Percentiles rank a stretch among this genome's conserved stretches.
These are phyloP conservation scores for Diaporthe ilicicola DNA, from an alignment of 2,329 filamentous ascomycete species.

Conservation along the genomic window DNA sequence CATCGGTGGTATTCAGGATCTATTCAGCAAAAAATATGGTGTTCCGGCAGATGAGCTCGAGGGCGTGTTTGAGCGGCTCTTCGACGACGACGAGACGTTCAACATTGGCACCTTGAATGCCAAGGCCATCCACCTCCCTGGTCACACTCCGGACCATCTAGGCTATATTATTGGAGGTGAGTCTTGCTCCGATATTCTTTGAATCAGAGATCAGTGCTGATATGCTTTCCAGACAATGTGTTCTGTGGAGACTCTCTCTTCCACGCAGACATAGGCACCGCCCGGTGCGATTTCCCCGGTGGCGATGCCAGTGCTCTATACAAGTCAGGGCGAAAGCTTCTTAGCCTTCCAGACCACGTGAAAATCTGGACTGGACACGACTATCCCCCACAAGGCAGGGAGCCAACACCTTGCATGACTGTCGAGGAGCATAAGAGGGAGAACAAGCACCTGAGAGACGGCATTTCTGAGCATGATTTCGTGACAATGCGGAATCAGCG, in stretches of 20 bases:
- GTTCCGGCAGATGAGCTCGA: constrained; percentile 53
- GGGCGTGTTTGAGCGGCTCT: constrained; percentile 60
- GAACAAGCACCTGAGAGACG: constrained; percentile 59
- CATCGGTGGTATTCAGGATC: constrained; percentile 59
- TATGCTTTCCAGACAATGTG: constrained; percentile 46
- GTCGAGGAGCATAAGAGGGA: constrained; percentile 54
- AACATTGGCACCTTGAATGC: constrained; percentile 55
- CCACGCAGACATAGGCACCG: constrained; percentile 59
- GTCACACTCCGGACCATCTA: constrained; percentile 68
- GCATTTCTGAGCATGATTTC: constrained; percentile 53
- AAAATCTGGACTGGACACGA: constrained; percentile 65
- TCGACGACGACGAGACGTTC: constrained; percentile 63
- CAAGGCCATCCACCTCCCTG: constrained; percentile 63
- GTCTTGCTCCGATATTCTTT: background rate
- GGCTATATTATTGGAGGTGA: constrained; percentile 63
- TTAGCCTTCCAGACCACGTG: constrained; percentile 51
- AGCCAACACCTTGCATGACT: constrained; percentile 51
- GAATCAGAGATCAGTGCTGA: background rate
- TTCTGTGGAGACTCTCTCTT: constrained; percentile 65
- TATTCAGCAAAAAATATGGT: constrained; percentile 59
- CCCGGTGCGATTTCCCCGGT: constrained; percentile 64
- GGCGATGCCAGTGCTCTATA: constrained; percentile 55
- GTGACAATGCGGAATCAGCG: constrained; percentile 52
- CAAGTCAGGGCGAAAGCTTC: constrained; percentile 51
- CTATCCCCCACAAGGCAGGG: constrained; percentile 53